Conservation (phyloP, 306 rosid species). For the Medicago arabica region DNA sequence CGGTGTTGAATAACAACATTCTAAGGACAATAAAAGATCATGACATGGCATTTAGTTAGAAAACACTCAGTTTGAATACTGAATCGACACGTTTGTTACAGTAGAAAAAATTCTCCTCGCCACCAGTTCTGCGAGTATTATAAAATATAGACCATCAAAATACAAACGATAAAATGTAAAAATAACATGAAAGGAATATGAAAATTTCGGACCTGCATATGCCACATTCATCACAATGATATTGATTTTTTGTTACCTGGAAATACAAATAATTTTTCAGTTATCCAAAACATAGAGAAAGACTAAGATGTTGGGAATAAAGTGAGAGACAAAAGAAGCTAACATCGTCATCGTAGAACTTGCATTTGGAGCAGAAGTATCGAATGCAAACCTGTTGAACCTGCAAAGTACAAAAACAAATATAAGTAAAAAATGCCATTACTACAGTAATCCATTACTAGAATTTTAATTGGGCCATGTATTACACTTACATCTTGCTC, state of each 20-base stretch:
- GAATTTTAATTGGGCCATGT: too few species aligned
- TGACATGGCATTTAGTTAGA: constrained; percentile 8
- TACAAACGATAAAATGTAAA: neutral
- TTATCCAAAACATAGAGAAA: neutral
- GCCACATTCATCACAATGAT: constrained; percentile 84
- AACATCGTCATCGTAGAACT: constrained; percentile 76
- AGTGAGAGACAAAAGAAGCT: constrained; percentile 41
- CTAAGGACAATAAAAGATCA: constrained; percentile 30
- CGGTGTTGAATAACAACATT: constrained; percentile 42
- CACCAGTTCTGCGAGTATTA: constrained; percentile 59
- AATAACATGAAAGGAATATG: constrained; percentile 25
- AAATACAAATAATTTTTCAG: constrained; percentile 3
- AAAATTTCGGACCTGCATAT: constrained; percentile 64
- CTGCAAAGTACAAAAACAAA: constrained; percentile 39
- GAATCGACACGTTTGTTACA: constrained; percentile 56
- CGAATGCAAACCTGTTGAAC: constrained; percentile 76
- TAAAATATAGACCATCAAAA: constrained; percentile 7
- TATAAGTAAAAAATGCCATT: too few species aligned
- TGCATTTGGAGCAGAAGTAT: constrained; percentile 81
- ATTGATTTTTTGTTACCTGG: constrained; percentile 61
- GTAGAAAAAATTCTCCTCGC: constrained; percentile 73
- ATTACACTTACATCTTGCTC: constrained; percentile 72
- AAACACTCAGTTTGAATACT: constrained; percentile 18
- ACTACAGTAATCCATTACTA: too few species aligned
- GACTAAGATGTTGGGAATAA: neutral